These are phyloP conservation scores for Penicillium sp. DNA, from an alignment of 2,329 filamentous ascomycete genomes.

Conservation along the genomic window DNA sequence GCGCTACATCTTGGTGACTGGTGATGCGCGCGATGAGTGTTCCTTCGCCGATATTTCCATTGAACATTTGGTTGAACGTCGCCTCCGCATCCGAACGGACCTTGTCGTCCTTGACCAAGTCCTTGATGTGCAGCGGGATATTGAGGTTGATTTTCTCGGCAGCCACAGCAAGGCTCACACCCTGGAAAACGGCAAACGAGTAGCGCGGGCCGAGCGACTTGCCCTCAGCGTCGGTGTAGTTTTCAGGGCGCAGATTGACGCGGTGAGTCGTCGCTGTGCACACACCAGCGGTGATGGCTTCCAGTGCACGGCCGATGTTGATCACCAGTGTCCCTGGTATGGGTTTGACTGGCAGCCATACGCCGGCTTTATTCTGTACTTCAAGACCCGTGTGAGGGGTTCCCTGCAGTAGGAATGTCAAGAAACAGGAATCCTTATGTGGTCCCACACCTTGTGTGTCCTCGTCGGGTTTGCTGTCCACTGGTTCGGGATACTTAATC, in stretches of 20 bases:
- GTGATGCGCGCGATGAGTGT: constrained; percentile 34
- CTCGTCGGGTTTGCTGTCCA: constrained; percentile 17
- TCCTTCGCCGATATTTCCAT: constrained; percentile 28
- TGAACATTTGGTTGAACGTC: constrained; percentile 32
- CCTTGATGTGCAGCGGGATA: constrained; percentile 28
- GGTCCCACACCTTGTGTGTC: constrained; percentile 40
- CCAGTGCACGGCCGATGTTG: constrained; percentile 43
- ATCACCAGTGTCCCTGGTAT: constrained; percentile 46
- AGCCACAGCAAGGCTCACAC: constrained; percentile 31
- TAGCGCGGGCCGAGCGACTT: constrained; percentile 28
- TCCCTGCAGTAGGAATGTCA: constrained; percentile 48
- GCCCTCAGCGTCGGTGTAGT: constrained; percentile 24
- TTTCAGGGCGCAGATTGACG: constrained; percentile 25
- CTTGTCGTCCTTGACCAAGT: constrained; percentile 28
- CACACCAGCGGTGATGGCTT: constrained; percentile 32
- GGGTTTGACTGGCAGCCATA: constrained; percentile 45
- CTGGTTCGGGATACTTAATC: constrained; percentile 37
- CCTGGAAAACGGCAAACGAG: constrained; percentile 35
- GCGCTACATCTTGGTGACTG: constrained; percentile 35
- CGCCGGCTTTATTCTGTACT: constrained; percentile 45
- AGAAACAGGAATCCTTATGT: constrained; percentile 49
- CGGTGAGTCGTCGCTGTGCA: constrained; percentile 36
- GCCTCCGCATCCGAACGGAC: constrained; percentile 34
- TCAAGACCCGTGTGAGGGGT: constrained; percentile 43
- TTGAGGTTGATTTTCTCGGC: constrained; percentile 26